Conservation (phyloP, 345 rosid genomes). For the Adansonia digitata region DNA sequence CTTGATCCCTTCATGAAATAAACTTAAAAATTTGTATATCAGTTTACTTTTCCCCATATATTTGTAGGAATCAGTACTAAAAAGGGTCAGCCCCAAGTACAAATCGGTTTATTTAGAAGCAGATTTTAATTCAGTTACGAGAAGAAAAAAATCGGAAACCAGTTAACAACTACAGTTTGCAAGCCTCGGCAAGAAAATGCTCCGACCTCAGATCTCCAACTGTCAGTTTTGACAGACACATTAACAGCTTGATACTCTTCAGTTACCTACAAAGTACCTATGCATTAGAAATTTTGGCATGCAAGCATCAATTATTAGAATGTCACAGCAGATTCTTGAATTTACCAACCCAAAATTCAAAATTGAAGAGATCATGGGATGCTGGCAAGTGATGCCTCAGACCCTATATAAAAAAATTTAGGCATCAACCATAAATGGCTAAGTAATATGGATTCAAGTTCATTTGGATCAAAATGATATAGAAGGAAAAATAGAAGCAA, state of each 20-base stretch:
- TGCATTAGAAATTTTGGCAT: constrained; percentile 22
- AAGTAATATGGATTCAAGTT: background rate
- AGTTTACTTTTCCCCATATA: background rate
- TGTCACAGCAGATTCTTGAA: constrained; percentile 36
- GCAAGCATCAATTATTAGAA: constrained; percentile 20
- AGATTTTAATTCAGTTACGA: background rate
- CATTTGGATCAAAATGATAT: background rate
- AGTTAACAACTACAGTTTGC: background rate
- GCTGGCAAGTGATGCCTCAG: constrained; percentile 79
- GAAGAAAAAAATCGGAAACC: background rate
- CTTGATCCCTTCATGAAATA: background rate
- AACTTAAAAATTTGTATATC: background rate
- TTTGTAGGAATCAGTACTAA: background rate
- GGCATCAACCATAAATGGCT: background rate
- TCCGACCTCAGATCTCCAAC: constrained; percentile 75
- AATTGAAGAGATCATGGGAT: constrained; percentile 88
- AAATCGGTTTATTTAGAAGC: background rate
- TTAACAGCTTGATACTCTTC: constrained; percentile 94
- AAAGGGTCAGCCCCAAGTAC: background rate
- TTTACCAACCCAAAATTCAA: constrained; percentile 99
- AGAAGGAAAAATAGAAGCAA: background rate
- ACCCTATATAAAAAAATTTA: constrained; percentile 47
- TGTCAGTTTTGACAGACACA: constrained; percentile 73
- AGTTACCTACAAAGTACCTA: constrained; percentile 49
- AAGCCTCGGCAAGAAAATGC: constrained; percentile 16